These are phyloP conservation scores for Aspergillus avenaceus DNA, from an alignment of 495 filamentous ascomycete species.

Conservation along the genomic window DNA sequence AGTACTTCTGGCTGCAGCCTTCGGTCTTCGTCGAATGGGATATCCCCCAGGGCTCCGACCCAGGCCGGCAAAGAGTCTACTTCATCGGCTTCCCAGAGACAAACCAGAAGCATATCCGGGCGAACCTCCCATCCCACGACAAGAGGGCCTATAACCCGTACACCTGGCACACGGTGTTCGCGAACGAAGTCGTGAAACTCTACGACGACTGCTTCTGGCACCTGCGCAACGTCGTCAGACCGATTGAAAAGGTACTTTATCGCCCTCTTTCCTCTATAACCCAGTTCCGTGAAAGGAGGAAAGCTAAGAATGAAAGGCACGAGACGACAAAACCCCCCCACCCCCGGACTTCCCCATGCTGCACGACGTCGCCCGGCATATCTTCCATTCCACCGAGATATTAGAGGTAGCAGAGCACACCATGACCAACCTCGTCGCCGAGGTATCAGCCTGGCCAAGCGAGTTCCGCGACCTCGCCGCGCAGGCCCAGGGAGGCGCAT, in stretches of 20 bases:
- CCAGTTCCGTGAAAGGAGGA: neutral
- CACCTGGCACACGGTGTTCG: conserved; percentile 11
- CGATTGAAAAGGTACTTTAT: conserved; percentile 7
- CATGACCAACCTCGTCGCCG: neutral
- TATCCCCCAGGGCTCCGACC: too few relatives aligned
- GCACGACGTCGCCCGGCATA: neutral
- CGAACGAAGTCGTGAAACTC: neutral
- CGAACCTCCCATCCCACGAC: neutral
- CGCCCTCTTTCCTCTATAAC: neutral
- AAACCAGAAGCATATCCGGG: neutral
- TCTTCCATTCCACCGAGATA: neutral
- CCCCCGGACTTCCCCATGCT: neutral
- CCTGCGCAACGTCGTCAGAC: conserved; percentile 10
- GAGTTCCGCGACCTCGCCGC: neutral
- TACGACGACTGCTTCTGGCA: conserved; percentile 12
- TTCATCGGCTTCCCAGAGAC: neutral
- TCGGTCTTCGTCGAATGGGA: conserved; percentile 9
- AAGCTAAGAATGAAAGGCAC: neutral
- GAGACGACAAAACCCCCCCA: neutral
- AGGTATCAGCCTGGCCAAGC: neutral
- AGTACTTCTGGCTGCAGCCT: conserved; percentile 12
- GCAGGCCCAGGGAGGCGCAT: too few relatives aligned
- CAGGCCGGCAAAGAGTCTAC: conserved; percentile 2
- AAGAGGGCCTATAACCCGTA: conserved; percentile 8
- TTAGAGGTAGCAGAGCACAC: neutral